Evolutionary conservation across 257 asterid species (phyloP).

Genomic region (Solanum sitiens): DNA sequence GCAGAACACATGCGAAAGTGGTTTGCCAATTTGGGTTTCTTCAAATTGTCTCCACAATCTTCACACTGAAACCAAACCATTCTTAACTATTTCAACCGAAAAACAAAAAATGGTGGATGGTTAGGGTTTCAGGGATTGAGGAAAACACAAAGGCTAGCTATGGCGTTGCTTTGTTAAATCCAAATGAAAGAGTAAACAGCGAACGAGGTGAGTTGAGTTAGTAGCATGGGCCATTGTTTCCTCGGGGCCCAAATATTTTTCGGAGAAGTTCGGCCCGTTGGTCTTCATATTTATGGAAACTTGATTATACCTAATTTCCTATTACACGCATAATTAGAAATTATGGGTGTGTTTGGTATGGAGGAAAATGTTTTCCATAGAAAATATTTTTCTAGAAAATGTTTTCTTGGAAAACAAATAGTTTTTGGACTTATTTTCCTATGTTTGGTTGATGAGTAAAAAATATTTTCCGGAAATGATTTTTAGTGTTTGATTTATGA

Average conservation of each 20-base stretch:
- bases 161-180: neutral
- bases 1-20: conserved; percentile 93
- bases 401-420: no score
- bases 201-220: neutral
- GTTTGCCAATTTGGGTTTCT: conserved; percentile 81
- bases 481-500: no score
- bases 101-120: neutral
- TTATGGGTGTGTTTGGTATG: no score
- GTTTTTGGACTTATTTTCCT: no score
- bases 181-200: neutral
- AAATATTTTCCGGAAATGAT: no score
- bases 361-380: no score
- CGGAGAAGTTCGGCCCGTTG: neutral
- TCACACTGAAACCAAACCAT: conserved; percentile 99
- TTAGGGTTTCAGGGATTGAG: neutral
- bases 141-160: neutral
- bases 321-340: no score
- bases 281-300: neutral
- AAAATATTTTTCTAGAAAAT: no score
- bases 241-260: neutral
- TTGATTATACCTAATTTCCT: neutral
- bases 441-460: no score
- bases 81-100: neutral
- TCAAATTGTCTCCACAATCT: conserved; percentile 89
- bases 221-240: neutral